Percentiles rank a stretch among this genome's conserved stretches.
phyloP scores from a whole-genome alignment of 805 yeast species.

The Candida easanensis region DNA sequence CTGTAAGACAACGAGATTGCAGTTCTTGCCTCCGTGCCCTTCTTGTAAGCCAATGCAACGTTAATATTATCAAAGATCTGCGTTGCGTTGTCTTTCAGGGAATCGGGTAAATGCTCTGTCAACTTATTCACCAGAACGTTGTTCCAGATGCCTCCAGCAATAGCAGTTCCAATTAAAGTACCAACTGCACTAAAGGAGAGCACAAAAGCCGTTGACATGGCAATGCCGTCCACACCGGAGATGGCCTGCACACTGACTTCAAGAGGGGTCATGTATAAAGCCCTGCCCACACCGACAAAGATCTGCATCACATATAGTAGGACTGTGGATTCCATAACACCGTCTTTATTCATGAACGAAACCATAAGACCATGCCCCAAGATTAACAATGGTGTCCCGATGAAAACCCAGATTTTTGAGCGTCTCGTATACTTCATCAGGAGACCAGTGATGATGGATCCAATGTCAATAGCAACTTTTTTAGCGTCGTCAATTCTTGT shows the following conservation, averaged over 20 bases:
- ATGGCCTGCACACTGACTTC: slow-evolving; percentile 29
- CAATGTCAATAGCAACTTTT: slow-evolving; percentile 26
- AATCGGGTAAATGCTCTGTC: slow-evolving; percentile 22
- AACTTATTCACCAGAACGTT: slow-evolving; percentile 18
- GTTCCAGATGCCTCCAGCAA: slow-evolving; percentile 30
- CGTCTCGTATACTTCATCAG: slow-evolving; percentile 28
- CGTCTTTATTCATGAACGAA: slow-evolving; percentile 24
- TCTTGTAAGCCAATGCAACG: slow-evolving; percentile 23
- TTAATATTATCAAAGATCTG: slow-evolving; percentile 25
- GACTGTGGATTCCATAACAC: slow-evolving; percentile 14
- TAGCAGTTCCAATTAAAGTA: slow-evolving; percentile 27
- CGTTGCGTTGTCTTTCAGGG: slow-evolving; percentile 15
- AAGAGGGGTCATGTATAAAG: slow-evolving; percentile 24
- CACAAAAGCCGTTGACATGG: slow-evolving; percentile 31
- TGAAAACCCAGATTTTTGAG: slow-evolving; percentile 26
- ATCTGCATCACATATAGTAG: slow-evolving; percentile 20
- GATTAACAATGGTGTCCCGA: slow-evolving; percentile 23
- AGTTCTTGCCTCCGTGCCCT: slow-evolving; percentile 26
- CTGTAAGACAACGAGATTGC: slow-evolving; percentile 31
- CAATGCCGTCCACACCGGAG: slow-evolving; percentile 26
- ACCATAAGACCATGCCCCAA: slow-evolving; percentile 28
- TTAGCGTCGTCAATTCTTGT: slow-evolving; percentile 30
- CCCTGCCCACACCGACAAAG: slow-evolving; percentile 29
- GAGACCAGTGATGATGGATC: slow-evolving; percentile 25
- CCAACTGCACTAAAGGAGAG: slow-evolving; percentile 28